Evolutionary conservation across 495 filamentous ascomycete genomes (phyloP).

Genomic region (Neurospora cerealis): DNA sequence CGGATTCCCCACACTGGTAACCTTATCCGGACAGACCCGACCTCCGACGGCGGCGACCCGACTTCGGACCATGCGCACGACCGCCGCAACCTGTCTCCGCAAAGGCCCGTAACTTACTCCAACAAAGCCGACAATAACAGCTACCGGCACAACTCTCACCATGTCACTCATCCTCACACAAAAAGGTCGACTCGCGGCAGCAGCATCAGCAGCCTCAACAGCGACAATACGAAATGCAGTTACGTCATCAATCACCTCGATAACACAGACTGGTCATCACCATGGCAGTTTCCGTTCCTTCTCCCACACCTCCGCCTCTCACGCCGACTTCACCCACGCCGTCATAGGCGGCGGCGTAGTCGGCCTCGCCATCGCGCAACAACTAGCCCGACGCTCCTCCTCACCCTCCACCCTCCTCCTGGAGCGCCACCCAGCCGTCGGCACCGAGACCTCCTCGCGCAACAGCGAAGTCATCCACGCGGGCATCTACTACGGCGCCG

Average conservation of each 20-base stretch:
- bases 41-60: background rate
- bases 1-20: background rate
- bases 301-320: slow-evolving; percentile 18
- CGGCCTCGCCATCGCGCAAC: slow-evolving; percentile 76
- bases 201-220: background rate
- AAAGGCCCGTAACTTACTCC: background rate
- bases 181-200: background rate
- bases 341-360: slow-evolving; percentile 88
- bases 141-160: background rate
- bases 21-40: background rate
- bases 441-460: slow-evolving; percentile 84
- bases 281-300: slow-evolving; percentile 11
- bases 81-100: background rate
- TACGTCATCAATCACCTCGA: background rate
- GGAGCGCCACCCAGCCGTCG: slow-evolving; percentile 66
- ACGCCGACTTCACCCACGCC: slow-evolving; percentile 75
- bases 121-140: background rate
- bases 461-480: slow-evolving; percentile 98
- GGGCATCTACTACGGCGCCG: slow-evolving; percentile 79
- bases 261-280: background rate
- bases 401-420: slow-evolving; percentile 60
- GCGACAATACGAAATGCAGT: background rate
- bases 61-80: background rate
- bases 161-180: background rate
- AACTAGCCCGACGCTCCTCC: slow-evolving; percentile 50